A percentile compares a stretch with the other conserved stretches of the same genome.
These are phyloP conservation scores for Bisporella sp. DNA, from an alignment of 2,329 filamentous ascomycete species.

Conservation along the genomic window DNA sequence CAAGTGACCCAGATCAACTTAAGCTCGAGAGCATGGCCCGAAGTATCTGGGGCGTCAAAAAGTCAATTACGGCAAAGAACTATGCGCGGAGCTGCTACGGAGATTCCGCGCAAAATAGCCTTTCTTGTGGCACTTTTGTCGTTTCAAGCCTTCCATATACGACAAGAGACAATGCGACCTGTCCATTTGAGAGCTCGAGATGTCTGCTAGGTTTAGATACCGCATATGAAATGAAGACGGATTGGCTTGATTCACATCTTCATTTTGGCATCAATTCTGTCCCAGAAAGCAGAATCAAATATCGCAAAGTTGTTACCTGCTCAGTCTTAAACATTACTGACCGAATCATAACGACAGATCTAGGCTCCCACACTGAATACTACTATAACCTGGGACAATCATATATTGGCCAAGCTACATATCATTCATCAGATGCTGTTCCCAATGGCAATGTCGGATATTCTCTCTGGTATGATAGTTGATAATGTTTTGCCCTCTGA, in stretches of 20 bases:
- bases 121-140: background rate
- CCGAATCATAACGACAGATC: too few relatives aligned
- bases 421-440: too few relatives aligned
- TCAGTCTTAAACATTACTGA: background rate
- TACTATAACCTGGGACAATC: too few relatives aligned
- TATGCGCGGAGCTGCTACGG: background rate
- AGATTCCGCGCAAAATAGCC: background rate
- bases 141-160: background rate
- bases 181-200: background rate
- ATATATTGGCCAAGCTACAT: too few relatives aligned
- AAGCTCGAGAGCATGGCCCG: too few relatives aligned
- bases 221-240: background rate
- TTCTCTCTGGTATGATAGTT: too few relatives aligned
- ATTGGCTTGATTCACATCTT: background rate
- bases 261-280: background rate
- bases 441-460: too few relatives aligned
- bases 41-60: background rate
- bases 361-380: too few relatives aligned
- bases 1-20: too few relatives aligned
- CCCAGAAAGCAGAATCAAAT: background rate
- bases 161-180: background rate
- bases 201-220: background rate
- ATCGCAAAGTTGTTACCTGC: background rate
- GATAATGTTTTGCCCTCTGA: too few relatives aligned
- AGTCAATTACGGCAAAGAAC: background rate